Conservation (phyloP, 345 rosid genomes). For the Nasturtium officinale region DNA sequence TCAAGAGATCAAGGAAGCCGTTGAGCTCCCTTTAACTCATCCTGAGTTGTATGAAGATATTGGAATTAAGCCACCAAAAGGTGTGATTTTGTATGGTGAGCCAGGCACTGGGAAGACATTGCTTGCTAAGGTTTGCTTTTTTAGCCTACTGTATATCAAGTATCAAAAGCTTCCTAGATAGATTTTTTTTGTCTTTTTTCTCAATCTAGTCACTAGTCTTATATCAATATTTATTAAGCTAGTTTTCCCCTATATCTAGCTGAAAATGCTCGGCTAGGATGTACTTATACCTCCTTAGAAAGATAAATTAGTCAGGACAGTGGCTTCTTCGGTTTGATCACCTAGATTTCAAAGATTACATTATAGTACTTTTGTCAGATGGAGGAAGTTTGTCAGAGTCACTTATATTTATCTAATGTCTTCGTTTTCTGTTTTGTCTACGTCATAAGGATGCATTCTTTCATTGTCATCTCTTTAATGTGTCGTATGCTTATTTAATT, state of each 20-base stretch:
- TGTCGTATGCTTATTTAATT: neutral
- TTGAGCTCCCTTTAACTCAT: slow-evolving; percentile 97
- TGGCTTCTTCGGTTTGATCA: neutral
- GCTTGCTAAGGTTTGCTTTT: slow-evolving; percentile 80
- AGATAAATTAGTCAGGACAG: neutral
- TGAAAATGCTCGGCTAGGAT: neutral
- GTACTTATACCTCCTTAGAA: neutral
- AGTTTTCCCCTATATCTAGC: neutral
- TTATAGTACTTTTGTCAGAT: neutral
- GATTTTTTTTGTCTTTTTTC: neutral
- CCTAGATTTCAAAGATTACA: neutral
- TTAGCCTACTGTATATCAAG: neutral
- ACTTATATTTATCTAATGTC: neutral
- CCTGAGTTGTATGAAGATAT: slow-evolving; percentile 99
- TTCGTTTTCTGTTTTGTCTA: neutral
- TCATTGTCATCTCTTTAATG: neutral
- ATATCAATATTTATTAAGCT: neutral
- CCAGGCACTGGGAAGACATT: slow-evolving; percentile 99
- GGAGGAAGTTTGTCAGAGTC: neutral
- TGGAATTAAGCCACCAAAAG: slow-evolving; percentile 98
- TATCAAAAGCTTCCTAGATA: neutral
- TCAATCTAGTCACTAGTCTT: neutral
- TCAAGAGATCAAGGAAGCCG: slow-evolving; percentile 99
- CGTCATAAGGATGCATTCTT: neutral
- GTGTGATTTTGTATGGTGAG: slow-evolving; percentile 97